Percentiles rank a stretch among this genome's conserved stretches.
Evolutionary conservation across 108 stramenopile species (phyloP).

Genomic region (Bacterosira constricta): DNA sequence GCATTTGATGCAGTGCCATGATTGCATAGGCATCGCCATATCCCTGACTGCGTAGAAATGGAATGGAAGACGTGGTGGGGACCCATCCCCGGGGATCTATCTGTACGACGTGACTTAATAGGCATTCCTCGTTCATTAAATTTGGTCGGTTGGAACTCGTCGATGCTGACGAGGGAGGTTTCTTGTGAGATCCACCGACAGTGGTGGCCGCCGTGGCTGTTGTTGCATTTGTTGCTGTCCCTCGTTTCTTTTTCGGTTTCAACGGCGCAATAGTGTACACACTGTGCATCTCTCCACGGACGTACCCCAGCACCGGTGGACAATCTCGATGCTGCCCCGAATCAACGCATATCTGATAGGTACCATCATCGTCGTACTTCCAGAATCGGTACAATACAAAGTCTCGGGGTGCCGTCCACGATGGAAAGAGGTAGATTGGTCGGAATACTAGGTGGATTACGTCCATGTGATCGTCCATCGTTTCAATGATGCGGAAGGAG

Average conservation of each 20-base stretch:
- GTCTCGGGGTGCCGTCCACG: slow-evolving; percentile 92
- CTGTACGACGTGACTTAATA: slow-evolving; percentile 86
- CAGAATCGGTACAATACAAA: slow-evolving; percentile 89
- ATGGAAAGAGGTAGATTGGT: slow-evolving; percentile 84
- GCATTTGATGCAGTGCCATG: slow-evolving; percentile 77
- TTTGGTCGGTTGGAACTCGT: background rate
- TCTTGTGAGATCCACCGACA: background rate
- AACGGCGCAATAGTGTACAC: slow-evolving; percentile 84
- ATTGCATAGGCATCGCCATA: slow-evolving; percentile 84
- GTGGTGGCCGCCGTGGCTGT: too few species aligned
- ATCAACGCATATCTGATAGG: slow-evolving; percentile 85
- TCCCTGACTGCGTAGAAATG: slow-evolving; percentile 59
- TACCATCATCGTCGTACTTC: slow-evolving; percentile 88
- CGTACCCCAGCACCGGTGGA: slow-evolving; percentile 71
- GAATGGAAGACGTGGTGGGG: slow-evolving; percentile 50
- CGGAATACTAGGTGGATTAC: slow-evolving; percentile 86
- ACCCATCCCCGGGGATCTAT: slow-evolving; percentile 94
- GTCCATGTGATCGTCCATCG: slow-evolving; percentile 90
- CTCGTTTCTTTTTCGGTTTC: slow-evolving; percentile 46
- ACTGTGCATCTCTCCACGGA: slow-evolving; percentile 84
- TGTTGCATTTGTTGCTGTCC: slow-evolving; percentile 27
- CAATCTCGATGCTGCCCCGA: slow-evolving; percentile 78
- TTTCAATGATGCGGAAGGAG: slow-evolving; percentile 80
- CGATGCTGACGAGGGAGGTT: background rate
- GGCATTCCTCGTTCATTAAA: slow-evolving; percentile 63